phyloP scores from a whole-genome alignment of 129 eudicot species.

The Arctium minus region DNA sequence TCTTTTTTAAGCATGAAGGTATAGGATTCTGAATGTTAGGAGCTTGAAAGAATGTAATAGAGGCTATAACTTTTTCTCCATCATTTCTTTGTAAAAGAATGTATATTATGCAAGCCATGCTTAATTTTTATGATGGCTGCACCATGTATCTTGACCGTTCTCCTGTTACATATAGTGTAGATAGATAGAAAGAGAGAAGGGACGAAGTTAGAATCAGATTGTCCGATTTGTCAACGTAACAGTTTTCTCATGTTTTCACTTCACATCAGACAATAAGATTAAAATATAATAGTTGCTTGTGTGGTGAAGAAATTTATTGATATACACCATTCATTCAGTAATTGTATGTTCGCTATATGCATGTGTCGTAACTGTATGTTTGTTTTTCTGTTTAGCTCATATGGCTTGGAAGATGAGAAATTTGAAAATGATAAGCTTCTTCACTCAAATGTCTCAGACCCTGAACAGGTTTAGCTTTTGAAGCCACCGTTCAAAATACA shows the following conservation, averaged over 20 bases:
- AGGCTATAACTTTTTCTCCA: too few species aligned
- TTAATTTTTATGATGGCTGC: too few species aligned
- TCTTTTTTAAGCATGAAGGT: too few species aligned
- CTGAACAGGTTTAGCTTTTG: slow-evolving; percentile 51
- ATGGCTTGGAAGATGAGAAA: slow-evolving; percentile 54
- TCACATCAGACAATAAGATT: not conserved
- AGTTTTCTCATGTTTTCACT: not conserved
- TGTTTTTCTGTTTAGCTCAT: slow-evolving; percentile 44
- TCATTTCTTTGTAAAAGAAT: too few species aligned
- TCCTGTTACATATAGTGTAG: too few species aligned
- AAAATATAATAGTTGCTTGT: not conserved
- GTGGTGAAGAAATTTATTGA: not conserved
- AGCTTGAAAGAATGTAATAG: too few species aligned
- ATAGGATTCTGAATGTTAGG: too few species aligned
- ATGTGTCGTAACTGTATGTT: slow-evolving; percentile 1
- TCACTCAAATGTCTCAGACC: slow-evolving; percentile 55
- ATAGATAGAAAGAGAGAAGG: too few species aligned
- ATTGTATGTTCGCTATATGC: not conserved
- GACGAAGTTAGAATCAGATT: too few species aligned
- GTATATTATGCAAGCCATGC: too few species aligned
- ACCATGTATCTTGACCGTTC: too few species aligned
- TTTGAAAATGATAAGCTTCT: slow-evolving; percentile 57
- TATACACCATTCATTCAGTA: not conserved
- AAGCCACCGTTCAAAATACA: not conserved
- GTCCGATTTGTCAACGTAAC: too few species aligned